phyloP scores from a whole-genome alignment of 163 green algal species.

The Scenedesmus sp. region DNA sequence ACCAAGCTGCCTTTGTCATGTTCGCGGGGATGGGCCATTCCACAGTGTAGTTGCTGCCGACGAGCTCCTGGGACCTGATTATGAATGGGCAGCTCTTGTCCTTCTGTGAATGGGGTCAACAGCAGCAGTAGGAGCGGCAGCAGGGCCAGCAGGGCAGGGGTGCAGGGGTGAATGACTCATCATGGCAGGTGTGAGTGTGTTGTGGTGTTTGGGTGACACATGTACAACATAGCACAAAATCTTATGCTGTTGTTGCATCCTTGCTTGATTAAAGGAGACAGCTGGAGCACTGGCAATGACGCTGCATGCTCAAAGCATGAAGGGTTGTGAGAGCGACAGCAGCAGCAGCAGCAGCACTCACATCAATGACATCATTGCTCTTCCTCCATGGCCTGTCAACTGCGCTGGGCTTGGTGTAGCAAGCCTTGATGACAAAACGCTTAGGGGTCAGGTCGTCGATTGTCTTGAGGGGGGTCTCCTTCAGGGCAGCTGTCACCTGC shows the following conservation, averaged over 20 bases:
- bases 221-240: not conserved
- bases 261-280: not conserved
- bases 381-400: conserved; percentile 51
- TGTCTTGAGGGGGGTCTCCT: conserved; percentile 25
- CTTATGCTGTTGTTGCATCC: not conserved
- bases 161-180: not conserved
- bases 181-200: not conserved
- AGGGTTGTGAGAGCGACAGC: not conserved
- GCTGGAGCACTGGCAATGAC: not conserved
- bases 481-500: conserved; percentile 22
- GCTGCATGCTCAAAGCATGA: not conserved
- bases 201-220: not conserved
- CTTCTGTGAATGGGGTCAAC: conserved; percentile 25
- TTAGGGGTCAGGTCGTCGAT: conserved; percentile 44
- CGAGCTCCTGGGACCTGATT: not conserved
- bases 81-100: conserved; percentile 52
- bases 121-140: conserved; percentile 3
- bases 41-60: not conserved
- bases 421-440: conserved; percentile 18
- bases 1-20: conserved; percentile 54
- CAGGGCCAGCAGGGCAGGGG: not conserved
- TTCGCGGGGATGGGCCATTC: conserved; percentile 50
- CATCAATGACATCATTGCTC: conserved; percentile 49
- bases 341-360: conserved; percentile 40
- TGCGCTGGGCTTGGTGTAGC: conserved; percentile 44